Evolutionary conservation across 495 filamentous ascomycete genomes (phyloP).

Genomic region (Hyaloscypha variabilis): DNA sequence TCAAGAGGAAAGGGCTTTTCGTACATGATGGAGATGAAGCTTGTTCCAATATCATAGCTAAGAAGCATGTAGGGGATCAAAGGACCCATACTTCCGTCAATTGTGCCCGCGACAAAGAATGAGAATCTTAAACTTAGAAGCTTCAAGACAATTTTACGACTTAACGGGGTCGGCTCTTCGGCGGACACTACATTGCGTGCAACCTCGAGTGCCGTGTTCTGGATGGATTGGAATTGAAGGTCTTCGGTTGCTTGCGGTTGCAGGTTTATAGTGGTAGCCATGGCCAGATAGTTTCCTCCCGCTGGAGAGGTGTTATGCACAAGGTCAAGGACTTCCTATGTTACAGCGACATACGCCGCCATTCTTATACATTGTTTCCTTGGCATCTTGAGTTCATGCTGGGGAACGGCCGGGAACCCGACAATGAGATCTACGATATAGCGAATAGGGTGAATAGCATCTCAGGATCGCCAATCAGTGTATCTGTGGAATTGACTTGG

Average conservation of each 20-base stretch:
- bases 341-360: not conserved
- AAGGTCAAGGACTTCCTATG: not conserved
- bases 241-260: not conserved
- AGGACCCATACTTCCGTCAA: conserved; percentile 57
- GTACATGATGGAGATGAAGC: conserved; percentile 50
- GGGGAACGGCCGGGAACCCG: too few species aligned
- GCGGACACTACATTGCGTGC: not conserved
- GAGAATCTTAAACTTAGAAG: conserved; percentile 51
- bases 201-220: not conserved
- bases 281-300: not conserved
- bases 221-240: not conserved
- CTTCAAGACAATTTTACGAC: conserved; percentile 30
- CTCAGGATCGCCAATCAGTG: too few species aligned
- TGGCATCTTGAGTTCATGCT: too few species aligned
- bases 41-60: conserved; percentile 49
- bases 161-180: not conserved
- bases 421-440: too few species aligned
- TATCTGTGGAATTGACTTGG: too few species aligned
- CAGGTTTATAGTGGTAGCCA: not conserved
- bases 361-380: not conserved
- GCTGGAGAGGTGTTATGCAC: not conserved
- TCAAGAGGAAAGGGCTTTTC: not conserved
- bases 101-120: conserved; percentile 55
- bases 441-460: too few species aligned
- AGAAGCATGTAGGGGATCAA: conserved; percentile 57